Percentiles rank a stretch among this genome's conserved stretches.
These are phyloP conservation scores for Gossypium ekmanianum DNA, from an alignment of 345 rosid species.

Conservation along the genomic window DNA sequence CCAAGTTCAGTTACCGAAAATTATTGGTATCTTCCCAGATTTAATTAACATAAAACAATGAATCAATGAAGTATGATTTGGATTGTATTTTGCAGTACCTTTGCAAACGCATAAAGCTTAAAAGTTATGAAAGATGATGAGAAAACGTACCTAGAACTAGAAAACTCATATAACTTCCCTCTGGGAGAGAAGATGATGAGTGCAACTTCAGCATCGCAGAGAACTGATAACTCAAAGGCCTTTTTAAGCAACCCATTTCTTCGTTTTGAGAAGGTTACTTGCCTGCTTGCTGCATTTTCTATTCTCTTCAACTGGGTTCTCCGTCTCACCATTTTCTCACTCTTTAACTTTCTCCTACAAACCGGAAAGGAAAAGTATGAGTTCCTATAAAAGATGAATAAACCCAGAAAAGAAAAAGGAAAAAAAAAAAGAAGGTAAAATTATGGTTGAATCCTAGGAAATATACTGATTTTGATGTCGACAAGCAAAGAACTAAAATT, in stretches of 20 bases:
- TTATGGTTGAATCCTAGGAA: background rate
- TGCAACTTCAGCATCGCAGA: conserved; percentile 77
- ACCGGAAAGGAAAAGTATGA: no score
- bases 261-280: conserved; percentile 77
- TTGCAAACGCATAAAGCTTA: background rate
- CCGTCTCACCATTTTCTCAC: conserved; percentile 56
- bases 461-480: conserved; percentile 4
- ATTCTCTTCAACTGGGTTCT: conserved; percentile 74
- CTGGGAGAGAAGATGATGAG: conserved; percentile 68
- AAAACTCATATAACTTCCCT: conserved; percentile 65
- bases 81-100: background rate
- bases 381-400: background rate
- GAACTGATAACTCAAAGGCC: conserved; percentile 75
- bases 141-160: conserved; percentile 47
- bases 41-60: background rate
- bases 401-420: background rate
- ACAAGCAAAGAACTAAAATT: background rate
- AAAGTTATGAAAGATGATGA: background rate
- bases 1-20: background rate
- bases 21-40: background rate
- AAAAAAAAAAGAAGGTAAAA: background rate
- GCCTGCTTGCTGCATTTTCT: conserved; percentile 77
- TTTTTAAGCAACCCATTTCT: conserved; percentile 72
- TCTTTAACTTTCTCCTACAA: background rate
- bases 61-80: background rate